phyloP scores from a whole-genome alignment of 768 basidiomycete genomes.

The Lactifluus hygrophoroides region DNA sequence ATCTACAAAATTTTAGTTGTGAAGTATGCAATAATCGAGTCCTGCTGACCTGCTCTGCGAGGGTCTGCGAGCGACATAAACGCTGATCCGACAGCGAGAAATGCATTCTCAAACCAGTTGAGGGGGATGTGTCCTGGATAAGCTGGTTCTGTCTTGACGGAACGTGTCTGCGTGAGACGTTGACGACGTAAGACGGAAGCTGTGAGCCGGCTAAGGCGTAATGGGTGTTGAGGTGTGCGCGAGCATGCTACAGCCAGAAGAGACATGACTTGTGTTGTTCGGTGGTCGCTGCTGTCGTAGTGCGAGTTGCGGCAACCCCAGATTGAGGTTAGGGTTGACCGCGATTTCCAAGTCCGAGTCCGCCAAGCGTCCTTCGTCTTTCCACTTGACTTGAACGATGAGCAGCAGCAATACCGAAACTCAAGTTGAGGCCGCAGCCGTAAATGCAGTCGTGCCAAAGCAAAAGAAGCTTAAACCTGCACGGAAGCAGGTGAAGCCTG shows the following conservation, averaged over 20 bases:
- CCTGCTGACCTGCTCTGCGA: constrained; percentile 64
- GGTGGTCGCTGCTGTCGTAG: not conserved
- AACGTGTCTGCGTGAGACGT: constrained; percentile 3
- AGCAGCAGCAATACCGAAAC: constrained; percentile 14
- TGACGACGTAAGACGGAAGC: not conserved
- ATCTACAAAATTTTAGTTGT: constrained; percentile 40
- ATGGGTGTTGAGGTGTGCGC: not conserved
- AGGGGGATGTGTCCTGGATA: constrained; percentile 81
- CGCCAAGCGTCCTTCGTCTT: not conserved
- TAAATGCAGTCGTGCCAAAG: constrained; percentile 21
- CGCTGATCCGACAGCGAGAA: constrained; percentile 81
- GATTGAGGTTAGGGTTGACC: constrained; percentile 7
- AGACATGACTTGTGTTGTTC: constrained; percentile 1
- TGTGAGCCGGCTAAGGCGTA: not conserved
- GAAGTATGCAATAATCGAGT: not conserved
- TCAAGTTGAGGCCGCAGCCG: not conserved
- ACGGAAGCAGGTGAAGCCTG: constrained; percentile 86
- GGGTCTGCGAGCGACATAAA: constrained; percentile 76
- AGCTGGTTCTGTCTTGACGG: constrained; percentile 31
- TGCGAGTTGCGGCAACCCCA: not conserved
- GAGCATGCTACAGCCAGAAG: constrained; percentile 2
- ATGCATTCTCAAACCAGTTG: constrained; percentile 70
- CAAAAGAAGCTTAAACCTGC: constrained; percentile 79
- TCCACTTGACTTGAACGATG: constrained; percentile 5
- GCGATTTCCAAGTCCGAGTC: not conserved